These are phyloP conservation scores for Eucommia ulmoides DNA, from an alignment of 257 asterid species.

Conservation along the genomic window DNA sequence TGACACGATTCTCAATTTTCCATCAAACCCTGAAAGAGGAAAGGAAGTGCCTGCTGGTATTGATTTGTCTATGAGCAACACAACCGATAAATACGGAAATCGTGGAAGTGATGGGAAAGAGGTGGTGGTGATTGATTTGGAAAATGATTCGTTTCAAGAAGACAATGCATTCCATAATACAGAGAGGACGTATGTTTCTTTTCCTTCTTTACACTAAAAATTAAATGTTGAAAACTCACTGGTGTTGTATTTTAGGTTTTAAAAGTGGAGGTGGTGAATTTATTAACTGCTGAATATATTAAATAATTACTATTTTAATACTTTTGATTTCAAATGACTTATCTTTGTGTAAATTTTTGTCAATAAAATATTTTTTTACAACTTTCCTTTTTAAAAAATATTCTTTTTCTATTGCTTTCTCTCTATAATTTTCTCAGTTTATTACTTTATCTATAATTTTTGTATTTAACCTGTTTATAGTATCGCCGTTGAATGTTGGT, in stretches of 20 bases:
- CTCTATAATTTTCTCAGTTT: too few species aligned
- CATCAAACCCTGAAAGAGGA: constrained; percentile 30
- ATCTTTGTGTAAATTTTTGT: background rate
- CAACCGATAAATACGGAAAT: constrained; percentile 32
- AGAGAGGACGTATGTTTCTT: constrained; percentile 47
- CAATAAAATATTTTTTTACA: too few species aligned
- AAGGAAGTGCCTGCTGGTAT: constrained; percentile 38
- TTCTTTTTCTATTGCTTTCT: too few species aligned
- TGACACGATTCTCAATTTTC: constrained; percentile 27
- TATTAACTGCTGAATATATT: too few species aligned
- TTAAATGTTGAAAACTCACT: too few species aligned
- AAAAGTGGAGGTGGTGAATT: too few species aligned
- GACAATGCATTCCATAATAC: constrained; percentile 35
- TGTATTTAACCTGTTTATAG: too few species aligned
- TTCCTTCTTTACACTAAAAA: background rate
- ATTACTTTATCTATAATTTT: too few species aligned
- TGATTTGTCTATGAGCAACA: constrained; percentile 58
- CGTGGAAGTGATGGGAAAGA: constrained; percentile 29
- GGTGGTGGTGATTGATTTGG: constrained; percentile 91
- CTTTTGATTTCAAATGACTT: background rate
- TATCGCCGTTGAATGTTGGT: too few species aligned
- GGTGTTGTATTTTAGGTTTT: background rate
- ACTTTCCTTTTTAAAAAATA: background rate
- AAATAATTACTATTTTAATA: background rate
- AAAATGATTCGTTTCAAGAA: constrained; percentile 56